Conservation (phyloP, 108 stramenopile species). For the Skeletonema costatum region DNA sequence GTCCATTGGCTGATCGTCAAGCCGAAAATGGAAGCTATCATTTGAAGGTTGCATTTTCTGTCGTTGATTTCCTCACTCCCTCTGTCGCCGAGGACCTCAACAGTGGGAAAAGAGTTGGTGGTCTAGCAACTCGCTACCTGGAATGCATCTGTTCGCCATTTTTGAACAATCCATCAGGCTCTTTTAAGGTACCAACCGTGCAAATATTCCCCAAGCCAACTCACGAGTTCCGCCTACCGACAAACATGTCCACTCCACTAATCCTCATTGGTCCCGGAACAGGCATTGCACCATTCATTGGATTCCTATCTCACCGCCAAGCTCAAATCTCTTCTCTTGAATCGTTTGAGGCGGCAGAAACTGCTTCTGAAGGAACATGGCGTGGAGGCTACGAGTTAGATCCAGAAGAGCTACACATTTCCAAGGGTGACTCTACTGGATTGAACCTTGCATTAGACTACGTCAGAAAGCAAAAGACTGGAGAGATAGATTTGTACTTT, state of each 20-base stretch:
- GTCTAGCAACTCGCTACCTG: constrained; percentile 79
- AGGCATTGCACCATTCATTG: constrained; percentile 97
- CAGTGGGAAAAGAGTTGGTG: constrained; percentile 63
- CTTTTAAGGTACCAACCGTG: constrained; percentile 31
- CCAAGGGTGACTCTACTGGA: constrained; percentile 50
- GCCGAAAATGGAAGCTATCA: constrained; percentile 2
- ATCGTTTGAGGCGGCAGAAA: constrained; percentile 49
- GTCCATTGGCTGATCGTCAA: constrained; percentile 68
- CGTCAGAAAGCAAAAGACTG: constrained; percentile 52
- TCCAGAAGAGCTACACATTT: constrained; percentile 63
- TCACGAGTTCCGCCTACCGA: constrained; percentile 85
- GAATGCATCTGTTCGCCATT: constrained; percentile 70
- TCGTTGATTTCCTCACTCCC: constrained; percentile 88
- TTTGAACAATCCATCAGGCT: constrained; percentile 26
- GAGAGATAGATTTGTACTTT: constrained; percentile 90
- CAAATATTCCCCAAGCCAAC: constrained; percentile 88
- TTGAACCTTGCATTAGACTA: constrained; percentile 69
- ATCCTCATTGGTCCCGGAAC: constrained; percentile 98
- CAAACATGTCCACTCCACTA: constrained; percentile 68
- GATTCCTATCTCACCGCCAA: constrained; percentile 86
- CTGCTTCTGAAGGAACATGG: constrained; percentile 77
- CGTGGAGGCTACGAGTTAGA: constrained; percentile 84
- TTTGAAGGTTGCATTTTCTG: constrained; percentile 88
- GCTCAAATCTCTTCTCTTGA: constrained; percentile 51
- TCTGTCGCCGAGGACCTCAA: constrained; percentile 33